Conservation (phyloP, 176 grass and related monocot species). For the Coix lacrymajobi region DNA sequence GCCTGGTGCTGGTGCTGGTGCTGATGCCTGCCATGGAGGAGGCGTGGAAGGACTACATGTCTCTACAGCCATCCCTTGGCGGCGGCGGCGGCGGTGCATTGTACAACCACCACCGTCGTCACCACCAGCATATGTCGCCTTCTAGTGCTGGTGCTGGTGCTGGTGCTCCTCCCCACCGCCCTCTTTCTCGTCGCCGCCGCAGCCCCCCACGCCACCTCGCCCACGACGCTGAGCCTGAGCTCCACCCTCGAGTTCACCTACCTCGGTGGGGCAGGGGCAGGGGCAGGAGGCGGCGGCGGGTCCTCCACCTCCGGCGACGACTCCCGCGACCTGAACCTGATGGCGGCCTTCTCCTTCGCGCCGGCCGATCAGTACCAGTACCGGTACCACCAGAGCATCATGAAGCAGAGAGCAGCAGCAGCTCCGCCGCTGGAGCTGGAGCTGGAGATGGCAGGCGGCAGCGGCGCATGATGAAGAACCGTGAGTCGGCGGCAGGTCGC, state of each 20-base stretch:
- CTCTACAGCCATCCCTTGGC: not conserved
- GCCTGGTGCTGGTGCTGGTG: no score
- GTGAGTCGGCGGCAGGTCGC: slow-evolving; percentile 37
- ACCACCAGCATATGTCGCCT: not conserved
- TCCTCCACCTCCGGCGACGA: slow-evolving; percentile 3
- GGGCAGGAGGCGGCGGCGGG: not conserved
- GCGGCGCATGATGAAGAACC: slow-evolving; percentile 42
- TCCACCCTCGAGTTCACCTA: slow-evolving; percentile 26
- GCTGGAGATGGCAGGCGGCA: not conserved
- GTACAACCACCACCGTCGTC: not conserved
- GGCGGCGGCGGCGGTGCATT: not conserved
- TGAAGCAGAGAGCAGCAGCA: not conserved
- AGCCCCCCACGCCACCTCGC: not conserved
- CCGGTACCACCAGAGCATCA: not conserved
- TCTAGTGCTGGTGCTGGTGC: not conserved
- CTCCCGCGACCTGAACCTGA: not conserved
- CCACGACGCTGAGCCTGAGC: slow-evolving; percentile 19
- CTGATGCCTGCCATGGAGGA: slow-evolving; percentile 25
- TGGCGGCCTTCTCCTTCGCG: not conserved
- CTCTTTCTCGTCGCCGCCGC: not conserved
- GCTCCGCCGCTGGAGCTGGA: not conserved
- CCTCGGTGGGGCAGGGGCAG: not conserved
- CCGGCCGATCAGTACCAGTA: not conserved
- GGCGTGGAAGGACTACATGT: slow-evolving; percentile 20
- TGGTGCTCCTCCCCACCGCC: not conserved